A percentile compares a stretch with the other conserved stretches of the same genome.
These are phyloP conservation scores for Entomophthora muscae DNA, from an alignment of 371 early-diverging fungal genomes.

Conservation along the genomic window DNA sequence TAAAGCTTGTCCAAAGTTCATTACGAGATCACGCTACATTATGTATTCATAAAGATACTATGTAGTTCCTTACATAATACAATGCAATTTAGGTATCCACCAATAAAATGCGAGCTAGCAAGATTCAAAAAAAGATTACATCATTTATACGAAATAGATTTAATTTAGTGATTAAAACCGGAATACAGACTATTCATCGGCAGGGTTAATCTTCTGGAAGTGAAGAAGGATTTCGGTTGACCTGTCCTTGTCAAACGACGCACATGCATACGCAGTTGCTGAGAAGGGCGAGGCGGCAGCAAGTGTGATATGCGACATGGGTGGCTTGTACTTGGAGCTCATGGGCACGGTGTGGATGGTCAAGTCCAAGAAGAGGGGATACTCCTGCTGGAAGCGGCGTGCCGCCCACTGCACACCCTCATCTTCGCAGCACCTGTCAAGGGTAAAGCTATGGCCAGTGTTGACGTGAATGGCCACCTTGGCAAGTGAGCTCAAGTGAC, in stretches of 20 bases:
- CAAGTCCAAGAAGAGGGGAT: conserved; percentile 8
- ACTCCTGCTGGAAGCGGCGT: conserved; percentile 6
- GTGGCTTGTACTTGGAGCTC: not conserved
- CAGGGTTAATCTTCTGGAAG: conserved; percentile 1
- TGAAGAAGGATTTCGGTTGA: conserved; percentile 4
- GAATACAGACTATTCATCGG: not conserved
- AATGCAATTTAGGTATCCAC: too few species aligned
- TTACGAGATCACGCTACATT: too few species aligned
- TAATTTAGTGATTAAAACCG: too few species aligned
- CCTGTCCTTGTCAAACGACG: not conserved
- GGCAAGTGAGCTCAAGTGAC: not conserved
- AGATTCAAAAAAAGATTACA: too few species aligned
- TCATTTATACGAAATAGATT: too few species aligned
- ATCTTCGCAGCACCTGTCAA: conserved; percentile 8
- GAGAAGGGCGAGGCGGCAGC: conserved; percentile 5
- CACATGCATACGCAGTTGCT: not conserved
- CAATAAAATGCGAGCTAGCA: too few species aligned
- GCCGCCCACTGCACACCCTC: conserved; percentile 3
- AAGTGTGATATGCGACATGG: not conserved
- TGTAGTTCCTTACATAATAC: too few species aligned
- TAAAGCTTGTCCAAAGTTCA: too few species aligned
- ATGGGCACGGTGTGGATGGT: not conserved
- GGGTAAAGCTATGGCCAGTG: conserved; percentile 6
- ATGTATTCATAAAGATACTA: too few species aligned
- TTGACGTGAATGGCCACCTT: conserved; percentile 7